phyloP scores from a whole-genome alignment of 2,329 filamentous ascomycete species.

The Hyphodiscus sp. region DNA sequence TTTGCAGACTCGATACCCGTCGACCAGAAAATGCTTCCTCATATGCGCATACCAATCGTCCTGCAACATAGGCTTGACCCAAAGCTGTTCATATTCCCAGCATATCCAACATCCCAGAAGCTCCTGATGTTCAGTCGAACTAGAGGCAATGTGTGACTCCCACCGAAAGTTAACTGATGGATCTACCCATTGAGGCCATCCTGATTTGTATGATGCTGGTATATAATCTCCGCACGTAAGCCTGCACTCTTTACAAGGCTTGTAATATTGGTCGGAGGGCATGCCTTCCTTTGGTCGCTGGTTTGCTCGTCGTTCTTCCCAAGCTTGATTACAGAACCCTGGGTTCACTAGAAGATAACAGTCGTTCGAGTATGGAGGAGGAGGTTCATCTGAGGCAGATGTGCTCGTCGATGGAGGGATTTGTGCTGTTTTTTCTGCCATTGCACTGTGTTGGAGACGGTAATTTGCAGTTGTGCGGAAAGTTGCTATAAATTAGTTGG shows the following conservation, averaged over 20 bases:
- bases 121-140: slow-evolving; percentile 6
- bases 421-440: background rate
- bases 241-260: slow-evolving; percentile 17
- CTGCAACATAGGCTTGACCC: slow-evolving; percentile 14
- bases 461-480: background rate
- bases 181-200: slow-evolving; percentile 22
- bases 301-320: slow-evolving; percentile 20
- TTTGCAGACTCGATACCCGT: slow-evolving; percentile 21
- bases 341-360: slow-evolving; percentile 12
- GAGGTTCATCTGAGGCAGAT: slow-evolving; percentile 9
- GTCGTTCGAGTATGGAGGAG: slow-evolving; percentile 9
- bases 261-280: slow-evolving; percentile 17
- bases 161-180: slow-evolving; percentile 24
- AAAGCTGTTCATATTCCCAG: slow-evolving; percentile 21
- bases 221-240: slow-evolving; percentile 15
- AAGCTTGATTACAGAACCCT: slow-evolving; percentile 23
- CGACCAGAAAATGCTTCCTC: slow-evolving; percentile 17
- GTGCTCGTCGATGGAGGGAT: background rate
- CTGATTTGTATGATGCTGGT: slow-evolving; percentile 14
- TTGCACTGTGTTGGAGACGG: background rate
- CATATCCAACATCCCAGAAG: slow-evolving; percentile 22
- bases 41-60: slow-evolving; percentile 23
- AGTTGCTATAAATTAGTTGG: background rate
- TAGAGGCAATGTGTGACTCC: slow-evolving; percentile 20
- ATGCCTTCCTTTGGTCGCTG: slow-evolving; percentile 18